A percentile compares a stretch with the other conserved stretches of the same genome.
Evolutionary conservation across 371 early-diverging fungal species (phyloP).

Genomic region (Mucor piriformis): DNA sequence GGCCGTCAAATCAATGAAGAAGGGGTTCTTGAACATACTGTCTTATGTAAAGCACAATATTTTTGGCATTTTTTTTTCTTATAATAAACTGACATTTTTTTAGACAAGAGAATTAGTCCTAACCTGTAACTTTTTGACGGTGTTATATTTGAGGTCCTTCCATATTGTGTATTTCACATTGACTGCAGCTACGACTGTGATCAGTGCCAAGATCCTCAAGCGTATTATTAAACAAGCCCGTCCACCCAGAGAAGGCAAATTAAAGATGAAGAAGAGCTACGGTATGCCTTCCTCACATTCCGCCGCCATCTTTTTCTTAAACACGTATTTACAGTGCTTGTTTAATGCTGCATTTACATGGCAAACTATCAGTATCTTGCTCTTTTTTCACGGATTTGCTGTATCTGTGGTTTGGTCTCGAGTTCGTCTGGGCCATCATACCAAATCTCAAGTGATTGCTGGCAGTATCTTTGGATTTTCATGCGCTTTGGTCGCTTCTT

Average conservation of each 20-base stretch:
- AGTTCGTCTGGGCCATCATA: constrained; percentile 53
- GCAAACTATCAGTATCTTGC: neutral
- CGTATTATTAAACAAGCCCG: constrained; percentile 54
- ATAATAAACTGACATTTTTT: neutral
- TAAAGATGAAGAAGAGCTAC: constrained; percentile 38
- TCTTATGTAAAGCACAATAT: constrained; percentile 8
- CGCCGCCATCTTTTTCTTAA: constrained; percentile 73
- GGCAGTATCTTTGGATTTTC: constrained; percentile 45
- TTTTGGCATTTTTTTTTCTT: neutral
- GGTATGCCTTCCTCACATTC: constrained; percentile 83
- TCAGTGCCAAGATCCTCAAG: constrained; percentile 52
- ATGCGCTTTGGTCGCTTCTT: constrained; percentile 41
- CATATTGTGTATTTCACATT: constrained; percentile 36
- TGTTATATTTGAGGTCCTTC: constrained; percentile 33
- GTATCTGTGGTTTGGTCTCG: constrained; percentile 59
- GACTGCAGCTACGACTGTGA: constrained; percentile 28
- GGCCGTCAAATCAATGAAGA: constrained; percentile 4
- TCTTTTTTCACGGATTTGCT: constrained; percentile 37
- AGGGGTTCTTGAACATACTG: constrained; percentile 4
- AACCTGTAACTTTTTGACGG: constrained; percentile 13
- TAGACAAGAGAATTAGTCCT: constrained; percentile 21
- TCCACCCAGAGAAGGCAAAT: neutral
- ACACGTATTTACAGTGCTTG: constrained; percentile 46
- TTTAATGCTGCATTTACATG: neutral
- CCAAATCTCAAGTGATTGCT: constrained; percentile 53